Evolutionary conservation across 2,329 filamentous ascomycete genomes (phyloP).

Genomic region (Pyricularia grisea): DNA sequence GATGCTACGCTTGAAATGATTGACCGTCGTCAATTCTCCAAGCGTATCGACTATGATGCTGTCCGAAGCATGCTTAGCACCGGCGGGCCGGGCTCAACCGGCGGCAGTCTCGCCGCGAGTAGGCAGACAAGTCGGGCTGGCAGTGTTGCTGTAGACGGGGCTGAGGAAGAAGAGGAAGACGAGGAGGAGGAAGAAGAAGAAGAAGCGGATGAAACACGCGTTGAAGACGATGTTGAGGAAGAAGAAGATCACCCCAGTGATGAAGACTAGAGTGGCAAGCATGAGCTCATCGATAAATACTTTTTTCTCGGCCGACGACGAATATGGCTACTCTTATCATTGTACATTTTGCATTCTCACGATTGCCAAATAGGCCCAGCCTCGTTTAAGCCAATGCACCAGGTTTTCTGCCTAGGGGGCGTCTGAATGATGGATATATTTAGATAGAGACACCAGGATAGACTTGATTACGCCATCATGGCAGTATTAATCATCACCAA

Average conservation of each 20-base stretch:
- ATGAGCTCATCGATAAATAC: conserved; percentile 2
- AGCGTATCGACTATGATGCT: conserved; percentile 66
- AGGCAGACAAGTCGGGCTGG: conserved; percentile 22
- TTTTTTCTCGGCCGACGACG: not conserved
- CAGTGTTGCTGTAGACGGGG: conserved; percentile 13
- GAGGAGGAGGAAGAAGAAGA: conserved; percentile 10
- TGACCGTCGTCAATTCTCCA: conserved; percentile 60
- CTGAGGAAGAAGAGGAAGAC: not conserved
- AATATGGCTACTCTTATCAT: not conserved
- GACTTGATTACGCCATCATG: not conserved
- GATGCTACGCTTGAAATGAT: conserved; percentile 63
- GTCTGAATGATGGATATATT: not conserved
- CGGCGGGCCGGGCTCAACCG: conserved; percentile 36
- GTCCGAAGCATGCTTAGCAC: conserved; percentile 46
- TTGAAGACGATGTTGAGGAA: conserved; percentile 7
- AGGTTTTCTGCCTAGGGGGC: not conserved
- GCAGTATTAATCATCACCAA: not conserved
- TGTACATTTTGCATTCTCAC: not conserved
- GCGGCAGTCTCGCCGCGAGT: conserved; percentile 32
- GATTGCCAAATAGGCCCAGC: not conserved
- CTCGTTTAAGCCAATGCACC: not conserved
- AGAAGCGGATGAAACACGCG: conserved; percentile 7
- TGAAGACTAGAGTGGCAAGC: not conserved
- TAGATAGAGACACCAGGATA: not conserved
- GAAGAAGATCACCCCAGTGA: conserved; percentile 9